Conservation (phyloP, 192 early-diverging fungal genomes). For the Coemansia sp. region DNA sequence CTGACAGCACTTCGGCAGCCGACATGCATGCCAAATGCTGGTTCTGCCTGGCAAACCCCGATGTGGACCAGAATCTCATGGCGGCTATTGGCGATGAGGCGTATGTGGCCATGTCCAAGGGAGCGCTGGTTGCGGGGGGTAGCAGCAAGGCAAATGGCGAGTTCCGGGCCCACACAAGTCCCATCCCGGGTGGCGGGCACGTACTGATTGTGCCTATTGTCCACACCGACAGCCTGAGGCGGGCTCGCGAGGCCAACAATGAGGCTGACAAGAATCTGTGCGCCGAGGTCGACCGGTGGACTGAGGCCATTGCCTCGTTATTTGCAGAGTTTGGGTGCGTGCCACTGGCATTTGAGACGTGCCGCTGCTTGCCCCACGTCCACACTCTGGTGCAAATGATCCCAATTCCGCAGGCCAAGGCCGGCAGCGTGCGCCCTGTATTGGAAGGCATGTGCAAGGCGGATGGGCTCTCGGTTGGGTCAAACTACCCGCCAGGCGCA, state of each 20-base stretch:
- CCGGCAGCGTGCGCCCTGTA: conserved; percentile 8
- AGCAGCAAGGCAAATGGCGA: conserved; percentile 10
- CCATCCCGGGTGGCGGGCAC: conserved; percentile 80
- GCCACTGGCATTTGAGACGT: conserved; percentile 76
- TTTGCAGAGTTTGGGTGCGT: conserved; percentile 61
- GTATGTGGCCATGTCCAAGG: conserved; percentile 87
- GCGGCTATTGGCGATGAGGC: conserved; percentile 75
- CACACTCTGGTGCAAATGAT: conserved; percentile 43
- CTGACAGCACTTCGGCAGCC: conserved; percentile 3
- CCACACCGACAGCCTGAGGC: conserved; percentile 51
- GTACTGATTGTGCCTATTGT: conserved; percentile 69
- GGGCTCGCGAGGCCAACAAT: conserved; percentile 29
- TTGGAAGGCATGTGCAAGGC: conserved; percentile 28
- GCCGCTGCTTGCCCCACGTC: conserved; percentile 49
- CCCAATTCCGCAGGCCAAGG: conserved; percentile 32
- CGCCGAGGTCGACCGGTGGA: conserved; percentile 58
- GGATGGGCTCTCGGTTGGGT: conserved; percentile 12
- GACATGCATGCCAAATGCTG: conserved; percentile 65
- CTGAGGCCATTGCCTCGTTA: conserved; percentile 24
- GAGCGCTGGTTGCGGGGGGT: conserved; percentile 62
- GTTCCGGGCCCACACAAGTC: conserved; percentile 19
- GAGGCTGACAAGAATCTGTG: conserved; percentile 53
- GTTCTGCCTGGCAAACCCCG: conserved; percentile 94
- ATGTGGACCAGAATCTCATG: conserved; percentile 87
- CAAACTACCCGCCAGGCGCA: conserved; percentile 17